These are phyloP conservation scores for Aspergillus taichungensis DNA, from an alignment of 495 filamentous ascomycete species.

Conservation along the genomic window DNA sequence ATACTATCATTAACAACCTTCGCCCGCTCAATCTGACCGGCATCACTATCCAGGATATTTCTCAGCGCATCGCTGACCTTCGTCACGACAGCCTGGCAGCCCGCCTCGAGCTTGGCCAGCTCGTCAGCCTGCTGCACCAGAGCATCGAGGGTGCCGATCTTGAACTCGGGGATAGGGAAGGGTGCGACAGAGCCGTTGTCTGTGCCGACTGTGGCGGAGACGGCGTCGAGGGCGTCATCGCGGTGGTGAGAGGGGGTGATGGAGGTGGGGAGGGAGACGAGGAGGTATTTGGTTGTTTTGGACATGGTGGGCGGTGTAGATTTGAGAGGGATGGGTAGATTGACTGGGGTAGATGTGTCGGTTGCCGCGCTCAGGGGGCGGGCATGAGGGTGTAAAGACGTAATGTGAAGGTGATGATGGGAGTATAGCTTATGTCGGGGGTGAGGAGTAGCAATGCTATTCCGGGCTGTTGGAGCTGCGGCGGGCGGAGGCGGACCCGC, in stretches of 20 bases:
- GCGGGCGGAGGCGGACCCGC: conserved; percentile 2
- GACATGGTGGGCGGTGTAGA: conserved; percentile 40
- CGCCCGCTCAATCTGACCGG: conserved; percentile 72
- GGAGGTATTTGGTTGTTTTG: conserved; percentile 53
- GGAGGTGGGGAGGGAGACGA: conserved; percentile 67
- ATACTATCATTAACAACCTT: conserved; percentile 95
- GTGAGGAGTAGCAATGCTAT: conserved; percentile 3
- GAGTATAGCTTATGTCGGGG: conserved; percentile 1
- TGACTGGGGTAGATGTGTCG: conserved; percentile 5
- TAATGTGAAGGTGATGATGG: background rate
- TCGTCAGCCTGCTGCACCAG: conserved; percentile 97
- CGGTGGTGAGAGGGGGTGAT: conserved; percentile 62
- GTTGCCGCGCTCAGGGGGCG: conserved; percentile 11
- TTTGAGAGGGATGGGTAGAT: conserved; percentile 1
- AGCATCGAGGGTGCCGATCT: conserved; percentile 92
- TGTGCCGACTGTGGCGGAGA: conserved; percentile 60
- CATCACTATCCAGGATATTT: conserved; percentile 71
- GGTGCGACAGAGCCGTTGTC: conserved; percentile 70
- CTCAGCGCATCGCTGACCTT: conserved; percentile 84
- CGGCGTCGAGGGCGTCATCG: conserved; percentile 69
- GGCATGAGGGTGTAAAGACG: conserved; percentile 8
- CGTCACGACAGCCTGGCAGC: conserved; percentile 71
- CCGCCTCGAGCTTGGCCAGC: conserved; percentile 72
- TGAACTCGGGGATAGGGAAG: conserved; percentile 86
- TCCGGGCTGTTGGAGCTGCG: conserved; percentile 6